Evolutionary conservation across 352 stramenopile genomes (phyloP), one percentile per base, ranked within the genome.

Genomic region (Aphanomyces astaci): DNA sequence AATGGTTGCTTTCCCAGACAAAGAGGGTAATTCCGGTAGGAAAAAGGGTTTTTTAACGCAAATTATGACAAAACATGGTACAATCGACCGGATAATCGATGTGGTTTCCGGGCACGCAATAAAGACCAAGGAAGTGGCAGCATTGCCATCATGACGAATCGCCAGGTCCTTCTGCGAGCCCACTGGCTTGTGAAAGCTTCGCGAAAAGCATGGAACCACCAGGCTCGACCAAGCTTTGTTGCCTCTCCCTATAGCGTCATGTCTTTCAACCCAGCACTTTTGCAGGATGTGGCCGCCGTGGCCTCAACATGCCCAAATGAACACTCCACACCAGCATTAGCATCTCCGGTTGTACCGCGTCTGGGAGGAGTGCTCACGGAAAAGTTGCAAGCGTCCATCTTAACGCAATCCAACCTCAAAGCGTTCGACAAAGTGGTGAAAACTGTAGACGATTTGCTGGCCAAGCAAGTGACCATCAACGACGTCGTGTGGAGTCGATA

Each of bases 1-100:
- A 68, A 68, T 68, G 62, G 62, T 59, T 59, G 62, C 39, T 56
- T 5, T 63, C n/a, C n/a, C n/a, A 46, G n/a, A 15, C 31, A 63
- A 49, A 63, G 17, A 52, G 36, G 31, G 54, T 49, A 63, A n/a
- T n/a, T n/a, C n/a, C n/a, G n/a, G n/a, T n/a, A n/a, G n/a, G n/a
- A 56, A 32, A 56, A 56, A 15, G 49, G 49, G 24, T 56, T 28
- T n/a, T n/a, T n/a, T n/a, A n/a, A n/a, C n/a, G n/a, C n/a, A n/a
- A n/a, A 33, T 27, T 15, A n/a, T 48, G 56, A 48, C 56, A 52
- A 64, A 53, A 27, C 2, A 22, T 2, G 56, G 56, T 49, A 24
- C 15, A 24, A 49, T 64, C 43, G 22, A 49, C 56, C 56, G 56
- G 28, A 64, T 64, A 64, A 64, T 51, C 19, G 24, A 24, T 17